Percentiles rank a stretch among this genome's conserved stretches.
These are phyloP conservation scores for Simplicillium sp. DNA, from an alignment of 2,329 filamentous ascomycete genomes.

Conservation along the genomic window DNA sequence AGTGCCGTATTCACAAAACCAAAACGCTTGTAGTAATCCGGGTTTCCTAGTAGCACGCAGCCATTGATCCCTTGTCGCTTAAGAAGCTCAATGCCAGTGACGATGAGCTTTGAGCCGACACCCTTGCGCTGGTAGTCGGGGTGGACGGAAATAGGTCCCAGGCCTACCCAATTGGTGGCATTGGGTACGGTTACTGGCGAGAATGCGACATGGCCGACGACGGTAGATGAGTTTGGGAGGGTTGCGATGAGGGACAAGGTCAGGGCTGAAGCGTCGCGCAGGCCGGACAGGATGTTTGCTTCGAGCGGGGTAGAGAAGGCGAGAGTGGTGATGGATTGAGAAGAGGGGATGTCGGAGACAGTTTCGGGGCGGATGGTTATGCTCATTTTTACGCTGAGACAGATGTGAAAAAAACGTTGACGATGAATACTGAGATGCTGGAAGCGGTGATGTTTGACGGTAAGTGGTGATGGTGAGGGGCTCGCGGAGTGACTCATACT, in stretches of 20 bases:
- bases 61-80: neutral
- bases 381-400: no score
- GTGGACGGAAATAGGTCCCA: slow-evolving; percentile 1
- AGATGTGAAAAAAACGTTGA: no score
- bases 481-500: no score
- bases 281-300: slow-evolving; percentile 1
- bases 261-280: slow-evolving; percentile 2
- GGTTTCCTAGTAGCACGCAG: slow-evolving; percentile 2
- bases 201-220: slow-evolving; percentile 3
- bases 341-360: neutral
- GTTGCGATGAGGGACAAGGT: slow-evolving; percentile 4
- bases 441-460: no score
- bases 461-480: no score
- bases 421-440: no score
- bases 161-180: slow-evolving; percentile 1
- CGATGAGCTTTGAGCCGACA: neutral
- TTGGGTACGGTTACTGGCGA: slow-evolving; percentile 1
- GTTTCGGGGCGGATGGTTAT: slow-evolving; percentile 1
- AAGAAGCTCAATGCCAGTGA: neutral
- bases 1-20: neutral
- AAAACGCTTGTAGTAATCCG: neutral
- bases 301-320: slow-evolving; percentile 2
- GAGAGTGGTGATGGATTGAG: slow-evolving; percentile 1
- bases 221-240: neutral
- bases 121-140: slow-evolving; percentile 1